Evolutionary conservation across 768 basidiomycete species (phyloP), one percentile per base, ranked within the genome.

Genomic region (Pleurotus eryngii): DNA sequence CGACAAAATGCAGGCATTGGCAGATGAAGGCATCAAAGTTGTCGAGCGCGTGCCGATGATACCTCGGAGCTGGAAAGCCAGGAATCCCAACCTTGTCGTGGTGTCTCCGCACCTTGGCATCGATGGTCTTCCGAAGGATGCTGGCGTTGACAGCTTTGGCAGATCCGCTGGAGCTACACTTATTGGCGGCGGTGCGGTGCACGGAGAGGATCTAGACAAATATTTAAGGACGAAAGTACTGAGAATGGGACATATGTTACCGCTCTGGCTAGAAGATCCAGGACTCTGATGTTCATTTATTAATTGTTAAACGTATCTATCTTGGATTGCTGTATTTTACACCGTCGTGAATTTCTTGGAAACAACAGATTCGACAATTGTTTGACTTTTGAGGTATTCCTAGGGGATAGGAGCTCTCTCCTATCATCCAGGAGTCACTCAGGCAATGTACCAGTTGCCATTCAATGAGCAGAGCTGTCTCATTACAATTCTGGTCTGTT

Each of bases 221-320:
- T 99, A 99, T 70, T 72, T 99, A 65, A 83, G 90, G 69, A 98
- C 97, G 39, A 99, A 99, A 71, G 86, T 98, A n/a, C 74, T 93
- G 68, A 81, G 89, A 59, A 99, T 99, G 97, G 97, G 97, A 11
- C 97, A 99, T 69, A 86, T 96, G 76, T 75, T 97, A 24, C 84
- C 87, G 30, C 67, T 89, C 54, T 77, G 74, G 76, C 68, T 77
- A 67, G 75, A 76, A 22, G 73, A 75, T 60, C 62, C 67, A 43
- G 65, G 65, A 24, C 60, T 61, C 42, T 54, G 20, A 54, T 45
- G 30, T 35, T 3, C 30, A 35, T 35, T 35, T 11, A 35, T 35
- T 35, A 35, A 35, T 35, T 35, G 8, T 9, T 35, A 35, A 35
- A 35, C 11, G 30, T 35, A 35, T 35, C 30, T 35, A 35, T 35